phyloP scores from a whole-genome alignment of 257 asterid species.

The Nicotiana sylvestris region DNA sequence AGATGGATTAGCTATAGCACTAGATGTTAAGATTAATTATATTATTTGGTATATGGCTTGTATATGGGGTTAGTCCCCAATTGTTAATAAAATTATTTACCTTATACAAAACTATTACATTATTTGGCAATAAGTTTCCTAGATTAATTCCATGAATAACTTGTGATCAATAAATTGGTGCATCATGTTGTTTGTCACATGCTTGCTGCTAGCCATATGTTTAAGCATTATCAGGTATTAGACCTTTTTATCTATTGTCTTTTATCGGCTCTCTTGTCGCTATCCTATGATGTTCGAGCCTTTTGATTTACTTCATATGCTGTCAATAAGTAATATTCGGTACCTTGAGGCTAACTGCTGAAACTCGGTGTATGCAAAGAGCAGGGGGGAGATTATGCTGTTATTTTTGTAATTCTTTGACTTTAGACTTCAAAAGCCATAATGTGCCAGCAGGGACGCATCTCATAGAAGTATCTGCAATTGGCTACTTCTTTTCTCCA shows the following conservation, averaged over 20 bases:
- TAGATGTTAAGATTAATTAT: not conserved
- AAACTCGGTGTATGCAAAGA: slow-evolving; percentile 1
- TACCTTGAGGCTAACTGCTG: not conserved
- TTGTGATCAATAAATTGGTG: not conserved
- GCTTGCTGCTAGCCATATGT: not conserved
- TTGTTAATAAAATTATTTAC: too few species aligned
- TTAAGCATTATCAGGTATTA: not conserved
- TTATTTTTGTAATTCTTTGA: slow-evolving; percentile 41
- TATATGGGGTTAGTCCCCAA: too few species aligned
- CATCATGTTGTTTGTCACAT: not conserved
- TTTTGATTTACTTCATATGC: not conserved
- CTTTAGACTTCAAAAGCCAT: slow-evolving; percentile 50
- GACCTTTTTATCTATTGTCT: not conserved
- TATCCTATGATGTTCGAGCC: not conserved
- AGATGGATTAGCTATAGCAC: not conserved
- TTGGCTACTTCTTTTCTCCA: slow-evolving; percentile 92
- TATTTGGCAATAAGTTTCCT: not conserved
- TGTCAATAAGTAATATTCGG: not conserved
- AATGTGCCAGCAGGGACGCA: slow-evolving; percentile 96
- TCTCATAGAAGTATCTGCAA: slow-evolving; percentile 87
- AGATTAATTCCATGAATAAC: not conserved
- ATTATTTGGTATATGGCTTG: not conserved
- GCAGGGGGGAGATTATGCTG: not conserved
- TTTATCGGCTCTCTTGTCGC: not conserved
- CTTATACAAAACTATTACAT: not conserved